Percentiles rank a stretch among this genome's conserved stretches.
Evolutionary conservation across 2,329 filamentous ascomycete genomes (phyloP).

Genomic region (Phaeosphaeria sp.): DNA sequence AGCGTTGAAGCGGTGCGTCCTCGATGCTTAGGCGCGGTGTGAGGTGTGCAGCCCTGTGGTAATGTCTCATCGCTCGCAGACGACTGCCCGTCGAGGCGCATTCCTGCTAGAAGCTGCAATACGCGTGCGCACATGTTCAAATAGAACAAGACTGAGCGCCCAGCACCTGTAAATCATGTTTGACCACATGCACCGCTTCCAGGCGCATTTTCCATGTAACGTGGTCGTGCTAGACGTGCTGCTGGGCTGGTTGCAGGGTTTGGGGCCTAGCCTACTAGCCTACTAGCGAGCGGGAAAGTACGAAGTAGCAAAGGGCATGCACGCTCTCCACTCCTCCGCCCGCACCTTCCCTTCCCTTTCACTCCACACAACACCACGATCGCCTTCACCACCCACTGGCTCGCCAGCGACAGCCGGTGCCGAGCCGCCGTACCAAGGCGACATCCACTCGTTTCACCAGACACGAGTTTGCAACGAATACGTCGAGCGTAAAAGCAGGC

Average conservation of each 20-base stretch:
- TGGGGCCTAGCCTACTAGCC: conserved; percentile 11
- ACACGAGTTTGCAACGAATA: conserved; percentile 10
- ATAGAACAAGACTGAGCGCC: background rate
- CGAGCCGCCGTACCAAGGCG: background rate
- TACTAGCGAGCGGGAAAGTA: conserved; percentile 1
- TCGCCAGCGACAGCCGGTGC: conserved; percentile 9
- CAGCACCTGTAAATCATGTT: background rate
- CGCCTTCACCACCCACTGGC: conserved; percentile 12
- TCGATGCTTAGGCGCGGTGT: background rate
- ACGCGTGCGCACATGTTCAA: background rate
- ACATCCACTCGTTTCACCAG: background rate
- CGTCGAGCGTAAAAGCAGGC: conserved; percentile 23
- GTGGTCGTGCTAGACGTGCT: background rate
- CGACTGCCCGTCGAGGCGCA: background rate
- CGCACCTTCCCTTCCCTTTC: conserved; percentile 19
- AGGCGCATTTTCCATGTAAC: conserved; percentile 2
- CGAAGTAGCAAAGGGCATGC: conserved; percentile 1
- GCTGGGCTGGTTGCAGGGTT: background rate
- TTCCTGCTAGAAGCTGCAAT: background rate
- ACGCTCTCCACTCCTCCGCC: conserved; percentile 4
- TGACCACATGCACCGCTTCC: background rate
- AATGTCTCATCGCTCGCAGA: background rate
- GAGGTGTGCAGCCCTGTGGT: background rate
- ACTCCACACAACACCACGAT: conserved; percentile 18
- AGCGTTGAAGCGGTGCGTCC: background rate